phyloP scores from a whole-genome alignment of 83 land plant species.

The Isoetes engelmannii region DNA sequence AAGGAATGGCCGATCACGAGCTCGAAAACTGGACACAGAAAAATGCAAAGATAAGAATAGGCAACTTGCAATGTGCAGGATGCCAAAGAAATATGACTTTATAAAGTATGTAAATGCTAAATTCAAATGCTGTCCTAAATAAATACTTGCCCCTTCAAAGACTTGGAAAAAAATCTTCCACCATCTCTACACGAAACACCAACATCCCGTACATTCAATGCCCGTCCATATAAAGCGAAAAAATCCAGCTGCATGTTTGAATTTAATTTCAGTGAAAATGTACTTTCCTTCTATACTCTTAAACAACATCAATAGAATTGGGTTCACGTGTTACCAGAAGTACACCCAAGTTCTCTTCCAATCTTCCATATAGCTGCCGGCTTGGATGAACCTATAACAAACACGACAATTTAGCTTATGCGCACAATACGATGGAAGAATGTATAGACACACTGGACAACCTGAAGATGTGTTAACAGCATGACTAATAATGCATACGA shows the following conservation, averaged over 20 bases:
- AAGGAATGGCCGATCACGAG: slow-evolving; percentile 20
- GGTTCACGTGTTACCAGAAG: slow-evolving; percentile 55
- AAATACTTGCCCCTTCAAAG: slow-evolving; percentile 25
- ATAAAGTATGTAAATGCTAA: not conserved
- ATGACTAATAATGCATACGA: slow-evolving; percentile 91
- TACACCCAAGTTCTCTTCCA: slow-evolving; percentile 75
- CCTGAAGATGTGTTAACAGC: slow-evolving; percentile 84
- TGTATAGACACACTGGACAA: not conserved
- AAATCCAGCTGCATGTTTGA: slow-evolving; percentile 29
- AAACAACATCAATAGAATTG: not conserved
- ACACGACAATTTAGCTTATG: not conserved
- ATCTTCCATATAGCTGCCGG: slow-evolving; percentile 12
- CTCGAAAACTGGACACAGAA: slow-evolving; percentile 16
- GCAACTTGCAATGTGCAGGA: not conserved
- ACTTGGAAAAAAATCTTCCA: slow-evolving; percentile 34
- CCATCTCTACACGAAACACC: slow-evolving; percentile 38
- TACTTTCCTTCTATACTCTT: not conserved
- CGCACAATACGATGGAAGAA: not conserved
- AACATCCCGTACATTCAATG: slow-evolving; percentile 34
- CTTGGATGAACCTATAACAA: slow-evolving; percentile 46
- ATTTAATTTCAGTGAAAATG: not conserved
- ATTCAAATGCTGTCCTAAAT: no score
- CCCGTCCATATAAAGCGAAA: slow-evolving; percentile 32
- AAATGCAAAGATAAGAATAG: not conserved
- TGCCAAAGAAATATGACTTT: not conserved